Evolutionary conservation across 225 moss, liverwort and hornwort genomes (phyloP).

Genomic region (Ulota crispa): DNA sequence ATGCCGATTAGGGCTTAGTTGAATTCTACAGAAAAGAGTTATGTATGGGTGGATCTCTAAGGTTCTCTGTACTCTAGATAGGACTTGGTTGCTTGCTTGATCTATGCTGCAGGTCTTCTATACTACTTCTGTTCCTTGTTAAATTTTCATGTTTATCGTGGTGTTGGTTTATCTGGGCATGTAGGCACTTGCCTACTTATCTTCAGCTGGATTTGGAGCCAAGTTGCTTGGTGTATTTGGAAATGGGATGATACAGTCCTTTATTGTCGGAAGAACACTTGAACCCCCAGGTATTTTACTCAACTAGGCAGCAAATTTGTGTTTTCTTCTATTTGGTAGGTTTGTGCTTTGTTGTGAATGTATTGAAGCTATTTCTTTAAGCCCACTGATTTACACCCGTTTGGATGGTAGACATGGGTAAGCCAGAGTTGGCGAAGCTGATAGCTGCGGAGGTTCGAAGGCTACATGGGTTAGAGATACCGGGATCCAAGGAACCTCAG

Average conservation of each 20-base stretch:
- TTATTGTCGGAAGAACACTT: constrained; percentile 71
- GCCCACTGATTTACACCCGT: background rate
- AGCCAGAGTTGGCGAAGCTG: constrained; percentile 60
- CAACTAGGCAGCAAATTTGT: background rate
- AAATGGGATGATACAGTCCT: constrained; percentile 95
- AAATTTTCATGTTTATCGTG: constrained; percentile 11
- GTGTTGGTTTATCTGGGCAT: background rate
- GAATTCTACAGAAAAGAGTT: background rate
- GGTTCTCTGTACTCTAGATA: background rate
- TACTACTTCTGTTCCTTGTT: background rate
- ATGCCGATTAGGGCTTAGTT: no score
- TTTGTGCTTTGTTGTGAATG: background rate
- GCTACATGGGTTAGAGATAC: constrained; percentile 67
- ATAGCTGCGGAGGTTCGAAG: constrained; percentile 86
- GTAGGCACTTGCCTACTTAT: constrained; percentile 74
- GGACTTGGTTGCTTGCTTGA: background rate
- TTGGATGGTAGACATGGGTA: constrained; percentile 58
- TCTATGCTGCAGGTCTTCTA: background rate
- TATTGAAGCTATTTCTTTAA: background rate
- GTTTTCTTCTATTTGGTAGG: background rate
- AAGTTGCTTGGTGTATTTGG: constrained; percentile 78
- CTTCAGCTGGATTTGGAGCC: constrained; percentile 85
- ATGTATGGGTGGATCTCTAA: background rate
- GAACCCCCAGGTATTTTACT: constrained; percentile 56
- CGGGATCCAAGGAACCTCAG: constrained; percentile 70